Evolutionary conservation across 2,329 filamentous ascomycete species (phyloP).

Genomic region (Colletotrichum caudatum): DNA sequence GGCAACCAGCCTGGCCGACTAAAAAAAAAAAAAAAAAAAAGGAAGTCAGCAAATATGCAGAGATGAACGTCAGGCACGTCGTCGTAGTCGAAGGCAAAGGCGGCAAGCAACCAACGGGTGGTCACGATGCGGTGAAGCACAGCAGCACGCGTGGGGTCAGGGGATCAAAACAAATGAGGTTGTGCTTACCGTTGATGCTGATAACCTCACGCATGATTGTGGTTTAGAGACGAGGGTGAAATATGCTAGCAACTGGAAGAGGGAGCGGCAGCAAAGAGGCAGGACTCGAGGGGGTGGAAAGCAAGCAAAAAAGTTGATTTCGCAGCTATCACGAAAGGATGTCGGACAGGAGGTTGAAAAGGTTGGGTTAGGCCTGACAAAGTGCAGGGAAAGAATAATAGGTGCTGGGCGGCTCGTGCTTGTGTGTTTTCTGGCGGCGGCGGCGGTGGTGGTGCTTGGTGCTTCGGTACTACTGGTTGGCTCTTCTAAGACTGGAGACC

Average conservation of each 20-base stretch:
- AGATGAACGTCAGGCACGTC: constrained; percentile 35
- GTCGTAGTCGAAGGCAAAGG: constrained; percentile 43
- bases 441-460: constrained; percentile 12
- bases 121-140: constrained; percentile 60
- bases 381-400: constrained; percentile 39
- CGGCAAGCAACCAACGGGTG: constrained; percentile 38
- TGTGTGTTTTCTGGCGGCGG: constrained; percentile 25
- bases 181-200: constrained; percentile 91
- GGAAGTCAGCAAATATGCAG: constrained; percentile 60
- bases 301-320: constrained; percentile 36
- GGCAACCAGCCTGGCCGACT: constrained; percentile 99
- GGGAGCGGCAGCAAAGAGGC: constrained; percentile 26
- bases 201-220: constrained; percentile 98
- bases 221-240: constrained; percentile 42
- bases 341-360: constrained; percentile 41
- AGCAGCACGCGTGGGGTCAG: constrained; percentile 53
- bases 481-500: constrained; percentile 10
- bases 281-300: constrained; percentile 26
- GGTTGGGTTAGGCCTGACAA: constrained; percentile 32
- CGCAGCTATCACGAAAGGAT: constrained; percentile 41
- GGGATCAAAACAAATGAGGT: constrained; percentile 46
- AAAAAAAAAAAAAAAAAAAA: constrained; percentile 54
- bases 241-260: constrained; percentile 44
- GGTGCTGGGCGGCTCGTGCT: constrained; percentile 38
- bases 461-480: constrained; percentile 12